A percentile compares a stretch with the other conserved stretches of the same genome.
These are phyloP conservation scores for Centrapalus pauciflorus DNA, from an alignment of 129 eudicot species.

Conservation along the genomic window DNA sequence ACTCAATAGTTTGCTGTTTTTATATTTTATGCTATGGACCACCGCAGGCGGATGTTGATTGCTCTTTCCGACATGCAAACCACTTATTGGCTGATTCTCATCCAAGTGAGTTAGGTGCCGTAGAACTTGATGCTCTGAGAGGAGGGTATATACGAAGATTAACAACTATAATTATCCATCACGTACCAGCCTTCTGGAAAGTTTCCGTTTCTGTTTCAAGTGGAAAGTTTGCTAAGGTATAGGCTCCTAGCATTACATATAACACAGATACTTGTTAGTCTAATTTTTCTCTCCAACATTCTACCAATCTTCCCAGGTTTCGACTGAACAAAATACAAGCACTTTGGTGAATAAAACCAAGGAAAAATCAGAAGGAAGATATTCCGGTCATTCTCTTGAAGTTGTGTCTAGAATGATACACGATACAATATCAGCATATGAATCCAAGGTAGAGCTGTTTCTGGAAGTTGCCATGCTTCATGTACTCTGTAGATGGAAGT, in stretches of 20 bases:
- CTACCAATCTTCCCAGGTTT: slow-evolving; percentile 51
- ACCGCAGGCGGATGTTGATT: slow-evolving; percentile 50
- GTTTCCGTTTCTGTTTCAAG: slow-evolving; percentile 73
- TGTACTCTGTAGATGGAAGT: no score
- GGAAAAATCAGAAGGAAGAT: slow-evolving; percentile 50
- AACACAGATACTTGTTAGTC: not conserved
- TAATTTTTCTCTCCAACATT: not conserved
- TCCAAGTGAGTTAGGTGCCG: slow-evolving; percentile 39
- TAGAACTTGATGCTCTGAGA: slow-evolving; percentile 74
- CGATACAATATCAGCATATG: slow-evolving; percentile 59
- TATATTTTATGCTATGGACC: slow-evolving; percentile 1
- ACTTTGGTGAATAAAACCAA: slow-evolving; percentile 39
- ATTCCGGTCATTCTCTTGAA: slow-evolving; percentile 62
- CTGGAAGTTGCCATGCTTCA: not conserved
- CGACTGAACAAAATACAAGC: slow-evolving; percentile 53
- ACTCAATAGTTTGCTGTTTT: not conserved
- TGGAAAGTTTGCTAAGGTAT: slow-evolving; percentile 89
- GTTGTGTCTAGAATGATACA: slow-evolving; percentile 83
- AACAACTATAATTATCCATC: slow-evolving; percentile 74
- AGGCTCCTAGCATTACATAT: not conserved
- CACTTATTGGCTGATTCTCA: slow-evolving; percentile 30
- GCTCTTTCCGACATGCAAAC: slow-evolving; percentile 22
- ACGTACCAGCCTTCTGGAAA: slow-evolving; percentile 87
- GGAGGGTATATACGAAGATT: slow-evolving; percentile 73
- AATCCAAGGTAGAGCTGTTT: slow-evolving; percentile 52